Base-by-base conservation (phyloP, 768 basidiomycete genomes). In the Boletus patriciae region DNA sequence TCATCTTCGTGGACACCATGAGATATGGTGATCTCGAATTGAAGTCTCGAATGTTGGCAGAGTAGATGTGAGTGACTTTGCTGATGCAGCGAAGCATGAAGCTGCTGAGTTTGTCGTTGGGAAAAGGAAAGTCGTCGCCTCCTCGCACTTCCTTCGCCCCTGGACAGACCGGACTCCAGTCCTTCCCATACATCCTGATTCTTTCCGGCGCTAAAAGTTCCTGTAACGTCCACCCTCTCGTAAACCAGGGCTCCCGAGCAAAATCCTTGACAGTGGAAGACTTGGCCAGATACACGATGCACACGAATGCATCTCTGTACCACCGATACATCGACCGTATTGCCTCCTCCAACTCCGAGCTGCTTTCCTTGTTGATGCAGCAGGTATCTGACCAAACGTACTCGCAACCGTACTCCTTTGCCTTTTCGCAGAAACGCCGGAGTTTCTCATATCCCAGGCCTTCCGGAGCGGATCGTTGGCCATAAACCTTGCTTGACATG, bases 301-400 rank as follows among this genome's bases (percentile, higher is more conserved):
- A 62, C 5, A 62, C 50, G 43, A 47, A 46, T 9, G 61, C 59
- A 33, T 61, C 50, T 42, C 40, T 34, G 44, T 61, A 61, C 58
- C 60, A 61, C n/a, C 46, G 46, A 13, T 50, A 61, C 60, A 61
- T 61, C 8, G 60, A 54, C 8, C 50, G 58, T 27, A 61, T 48
- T 5, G 59, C 60, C 41, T 61, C 60, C 31, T 59, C 50, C 18
- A 61, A 18, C 18, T 61, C 60, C 9, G 60, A 41, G 44, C 58
- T 60, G 23, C 50, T 60, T 29, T 49, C 52, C 34, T 60, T 61
- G 44, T 61, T 60, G 29, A 61, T 61, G 18, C 60, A 61, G 13
- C 62, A 66, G 5, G 67, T 66, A 10, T 66, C 67, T 6, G 59
- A 46, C 67, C 67, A 69, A 6, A 57, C 67, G 31, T 57, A 65